Percentiles rank a stretch among this genome's conserved stretches.
Conservation (phyloP, 2,329 filamentous ascomycete genomes). For the Epichloe sibirici region DNA sequence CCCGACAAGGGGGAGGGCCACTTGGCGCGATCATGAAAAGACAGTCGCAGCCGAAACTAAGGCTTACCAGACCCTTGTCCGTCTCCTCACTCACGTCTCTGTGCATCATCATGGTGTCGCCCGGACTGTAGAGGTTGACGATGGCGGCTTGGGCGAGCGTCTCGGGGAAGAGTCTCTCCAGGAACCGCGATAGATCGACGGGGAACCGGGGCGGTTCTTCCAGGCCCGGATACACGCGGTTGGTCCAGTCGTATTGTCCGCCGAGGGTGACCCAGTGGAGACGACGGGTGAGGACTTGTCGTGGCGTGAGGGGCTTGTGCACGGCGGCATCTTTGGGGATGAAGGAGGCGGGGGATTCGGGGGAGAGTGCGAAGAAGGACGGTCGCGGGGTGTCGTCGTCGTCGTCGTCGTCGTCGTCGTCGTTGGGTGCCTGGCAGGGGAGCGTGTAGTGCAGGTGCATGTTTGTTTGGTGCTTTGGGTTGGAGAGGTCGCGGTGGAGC, state of each 20-base stretch:
- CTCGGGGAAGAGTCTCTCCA: constrained; percentile 60
- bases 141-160: constrained; percentile 82
- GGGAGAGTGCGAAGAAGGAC: constrained; percentile 44
- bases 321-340: constrained; percentile 56
- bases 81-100: constrained; percentile 85
- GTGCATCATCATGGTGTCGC: constrained; percentile 85
- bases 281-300: constrained; percentile 62
- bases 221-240: constrained; percentile 60
- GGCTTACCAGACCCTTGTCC: constrained; percentile 64
- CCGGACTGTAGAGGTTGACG: constrained; percentile 82
- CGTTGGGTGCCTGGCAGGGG: constrained; percentile 22
- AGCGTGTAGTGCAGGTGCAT: constrained; percentile 73
- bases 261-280: constrained; percentile 91
- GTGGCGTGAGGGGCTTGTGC: constrained; percentile 62
- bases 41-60: constrained; percentile 83
- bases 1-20: constrained; percentile 9
- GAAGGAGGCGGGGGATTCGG: constrained; percentile 43
- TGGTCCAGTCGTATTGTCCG: constrained; percentile 93
- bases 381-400: constrained; percentile 34
- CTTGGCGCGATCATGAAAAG: constrained; percentile 74
- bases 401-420: constrained; percentile 25
- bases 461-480: constrained; percentile 71
- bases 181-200: constrained; percentile 52
- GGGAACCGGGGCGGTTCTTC: constrained; percentile 61
- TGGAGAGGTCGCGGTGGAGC: constrained; percentile 64